Base-by-base conservation (phyloP, 1,284 basidiomycete species). In the Paramarasmius palmivorus region DNA sequence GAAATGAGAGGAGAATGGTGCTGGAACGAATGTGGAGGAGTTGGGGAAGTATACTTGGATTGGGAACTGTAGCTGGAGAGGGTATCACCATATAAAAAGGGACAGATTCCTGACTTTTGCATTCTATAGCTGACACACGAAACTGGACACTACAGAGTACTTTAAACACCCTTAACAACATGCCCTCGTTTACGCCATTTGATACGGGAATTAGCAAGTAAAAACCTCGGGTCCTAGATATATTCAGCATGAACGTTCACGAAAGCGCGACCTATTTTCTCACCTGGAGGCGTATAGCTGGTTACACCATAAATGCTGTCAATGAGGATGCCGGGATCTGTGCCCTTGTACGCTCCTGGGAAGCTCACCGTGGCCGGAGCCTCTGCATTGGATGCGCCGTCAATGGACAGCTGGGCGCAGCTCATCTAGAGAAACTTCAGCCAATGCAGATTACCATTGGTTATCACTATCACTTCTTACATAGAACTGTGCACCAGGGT, bases 21-120 rank as follows among this genome's bases (percentile, higher is more conserved):
- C 77, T 97, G 4, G 85, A 94, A 57, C 74, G 94, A 60, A 96
- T 97, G 85, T 97, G 94, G 94, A 83, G 89, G 58, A 88, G 83
- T 55, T 97, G 93, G 93, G 84, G 88, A 1, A 68, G 64, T 10
- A 66, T 75, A 25, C 71, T 90, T 5, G 83, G 81, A 22, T 88
- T 86, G 88, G 56, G 63, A 7, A 57, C 25, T 17, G 55, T 62
- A 10, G 59, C 56, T 54, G 59, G 40, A 6, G 54, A 57, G 26
- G 56, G 49, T n/a, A n/a, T 46, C 25, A 46, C 14, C 10, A 29
- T 4, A 4, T 46, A 46, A 29, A 8, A 8, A 29, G 19, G 10
- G 12, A 6, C 29, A 32, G 17, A 17, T 12, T 2, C 17, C 39
- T 10, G 12, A 40, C 17, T 17, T 2, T 3, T 5, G n/a, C 39